phyloP scores from a whole-genome alignment of 1,284 basidiomycete genomes.

The Hypsizygus ulmarius region DNA sequence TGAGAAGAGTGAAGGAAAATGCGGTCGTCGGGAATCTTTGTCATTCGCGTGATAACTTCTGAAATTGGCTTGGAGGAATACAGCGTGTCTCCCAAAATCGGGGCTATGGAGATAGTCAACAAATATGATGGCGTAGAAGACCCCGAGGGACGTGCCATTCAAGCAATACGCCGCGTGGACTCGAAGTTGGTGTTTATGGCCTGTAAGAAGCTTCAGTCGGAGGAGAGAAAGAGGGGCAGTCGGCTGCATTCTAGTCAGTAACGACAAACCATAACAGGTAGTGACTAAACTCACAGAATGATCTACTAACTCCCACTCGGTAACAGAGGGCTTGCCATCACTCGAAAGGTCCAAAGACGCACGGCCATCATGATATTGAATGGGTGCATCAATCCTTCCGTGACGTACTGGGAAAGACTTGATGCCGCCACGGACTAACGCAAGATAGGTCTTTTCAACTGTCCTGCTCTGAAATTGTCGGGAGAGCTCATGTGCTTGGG shows the following conservation, averaged over 20 bases:
- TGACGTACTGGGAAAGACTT: slow-evolving; percentile 39
- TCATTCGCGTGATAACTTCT: slow-evolving; percentile 28
- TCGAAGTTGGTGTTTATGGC: slow-evolving; percentile 71
- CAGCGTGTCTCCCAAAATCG: slow-evolving; percentile 59
- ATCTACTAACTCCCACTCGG: slow-evolving; percentile 59
- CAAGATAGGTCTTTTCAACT: slow-evolving; percentile 63
- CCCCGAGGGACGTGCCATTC: slow-evolving; percentile 28
- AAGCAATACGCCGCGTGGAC: slow-evolving; percentile 57
- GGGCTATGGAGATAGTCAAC: slow-evolving; percentile 33
- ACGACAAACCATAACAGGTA: slow-evolving; percentile 6
- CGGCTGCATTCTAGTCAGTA: slow-evolving; percentile 34
- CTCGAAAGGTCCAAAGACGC: slow-evolving; percentile 34
- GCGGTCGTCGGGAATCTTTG: slow-evolving; percentile 42
- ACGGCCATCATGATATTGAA: slow-evolving; percentile 45
- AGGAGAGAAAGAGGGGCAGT: slow-evolving; percentile 55
- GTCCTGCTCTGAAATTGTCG: slow-evolving; percentile 49
- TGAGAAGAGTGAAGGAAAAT: slow-evolving; percentile 62
- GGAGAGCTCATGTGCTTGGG: slow-evolving; percentile 47
- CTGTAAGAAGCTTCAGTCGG: slow-evolving; percentile 55
- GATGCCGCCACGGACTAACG: slow-evolving; percentile 56
- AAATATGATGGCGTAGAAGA: background rate
- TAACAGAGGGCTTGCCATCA: slow-evolving; percentile 42
- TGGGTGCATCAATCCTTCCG: slow-evolving; percentile 46
- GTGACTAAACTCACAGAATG: slow-evolving; percentile 49
- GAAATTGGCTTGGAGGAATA: slow-evolving; percentile 38